Evolutionary conservation across 164 flowering plant genomes (phyloP).

Genomic region (Vitis labrusca): DNA sequence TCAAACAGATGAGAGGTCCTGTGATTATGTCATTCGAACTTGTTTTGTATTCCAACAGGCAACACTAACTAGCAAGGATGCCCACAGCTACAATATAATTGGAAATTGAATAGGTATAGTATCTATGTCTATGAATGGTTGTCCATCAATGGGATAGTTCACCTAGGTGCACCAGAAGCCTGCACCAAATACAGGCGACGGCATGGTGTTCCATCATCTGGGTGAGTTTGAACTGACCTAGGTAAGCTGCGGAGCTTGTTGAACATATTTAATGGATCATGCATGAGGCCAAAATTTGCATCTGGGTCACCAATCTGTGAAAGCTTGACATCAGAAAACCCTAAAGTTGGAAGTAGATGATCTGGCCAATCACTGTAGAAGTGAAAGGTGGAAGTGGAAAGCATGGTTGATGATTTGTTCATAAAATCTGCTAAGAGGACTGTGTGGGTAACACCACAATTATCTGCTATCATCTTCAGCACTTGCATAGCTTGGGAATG

Average conservation of each 20-base stretch:
- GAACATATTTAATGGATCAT: conserved; percentile 77
- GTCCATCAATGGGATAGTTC: conserved; percentile 23
- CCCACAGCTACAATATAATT: too few species aligned
- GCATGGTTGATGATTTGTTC: conserved; percentile 74
- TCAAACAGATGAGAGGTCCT: too few species aligned
- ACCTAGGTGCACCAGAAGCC: conserved; percentile 70
- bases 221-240: conserved; percentile 67
- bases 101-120: too few species aligned
- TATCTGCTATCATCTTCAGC: conserved; percentile 63
- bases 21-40: too few species aligned
- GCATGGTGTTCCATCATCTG: conserved; percentile 88
- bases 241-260: conserved; percentile 79
- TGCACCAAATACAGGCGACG: conserved; percentile 76
- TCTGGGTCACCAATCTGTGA: conserved; percentile 94
- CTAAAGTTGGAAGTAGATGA: conserved; percentile 78
- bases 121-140: conserved; percentile 4
- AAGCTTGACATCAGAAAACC: conserved; percentile 71
- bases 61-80: too few species aligned
- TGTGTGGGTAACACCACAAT: conserved; percentile 50
- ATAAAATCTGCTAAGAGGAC: conserved; percentile 87
- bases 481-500: conserved; percentile 68
- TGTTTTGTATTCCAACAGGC: too few species aligned
- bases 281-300: conserved; percentile 81
- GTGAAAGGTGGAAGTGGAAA: conserved; percentile 58
- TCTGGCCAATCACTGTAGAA: conserved; percentile 96